Evolutionary conservation across 2,329 filamentous ascomycete species (phyloP), one percentile per base, ranked within the genome.

Genomic region (Blastomyces silverae): DNA sequence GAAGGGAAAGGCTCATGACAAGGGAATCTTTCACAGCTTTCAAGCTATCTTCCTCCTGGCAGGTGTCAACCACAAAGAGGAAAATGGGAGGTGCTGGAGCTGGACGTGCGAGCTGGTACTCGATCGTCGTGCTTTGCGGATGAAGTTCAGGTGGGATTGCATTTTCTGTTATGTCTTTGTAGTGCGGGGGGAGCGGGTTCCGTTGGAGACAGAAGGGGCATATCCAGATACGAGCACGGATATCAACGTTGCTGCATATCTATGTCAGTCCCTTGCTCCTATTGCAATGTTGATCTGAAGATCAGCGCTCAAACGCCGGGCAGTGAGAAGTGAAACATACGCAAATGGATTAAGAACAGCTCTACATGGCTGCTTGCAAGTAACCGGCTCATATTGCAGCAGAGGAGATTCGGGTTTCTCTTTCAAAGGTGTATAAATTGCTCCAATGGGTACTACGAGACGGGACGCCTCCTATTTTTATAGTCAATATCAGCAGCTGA

Each of bases 331-430:
- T 46, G 34, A 6, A 58, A 73, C 85, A 73, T 84, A 95, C 92
- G 93, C 97, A 83, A 92, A 97, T 56, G 94, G 94, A 77, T 99
- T 99, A 76, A 99, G 83, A 48, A 97, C 92, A 64, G 93, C 93
- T 78, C 92, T 89, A 79, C 94, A 99, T 67, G 94, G 94, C 76
- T 90, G 86, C 80, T 97, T 97, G 87, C 94, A 99, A 67, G 90
- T 92, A 53, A 99, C 91, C 22, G 94, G 94, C 79, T 97, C 93
- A 79, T 97, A 97, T 76, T 95, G 91, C 63, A 99, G 84, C 68
- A 96, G 80, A 64, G 92, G 91, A 31, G 91, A 90, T 25, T 69
- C 77, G 28, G 89, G 87, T 81, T 95, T 95, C 81, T 97, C 93
- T 80, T 97, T 97, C 72, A 97, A 81, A 5, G 93, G 92, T 2